Percentiles rank a stretch among this genome's conserved stretches.
Evolutionary conservation across 345 rosid genomes (phyloP).

Genomic region (Barbarea vulgaris): DNA sequence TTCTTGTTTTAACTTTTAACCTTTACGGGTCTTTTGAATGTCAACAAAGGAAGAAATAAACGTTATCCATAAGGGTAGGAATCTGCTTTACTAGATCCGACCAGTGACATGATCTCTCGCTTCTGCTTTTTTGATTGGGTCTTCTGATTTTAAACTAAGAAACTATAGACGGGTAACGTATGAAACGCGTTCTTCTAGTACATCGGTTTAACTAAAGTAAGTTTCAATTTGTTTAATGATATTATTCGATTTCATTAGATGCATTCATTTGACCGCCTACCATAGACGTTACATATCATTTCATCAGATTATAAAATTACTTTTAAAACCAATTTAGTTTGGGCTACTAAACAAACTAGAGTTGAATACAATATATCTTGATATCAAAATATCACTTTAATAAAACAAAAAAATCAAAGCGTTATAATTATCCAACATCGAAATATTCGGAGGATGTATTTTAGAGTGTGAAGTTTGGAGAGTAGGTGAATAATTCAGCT

Average conservation of each 20-base stretch:
- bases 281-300: not conserved
- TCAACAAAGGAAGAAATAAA: slow-evolving; percentile 28
- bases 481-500: slow-evolving; percentile 27
- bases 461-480: not conserved
- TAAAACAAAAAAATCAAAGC: not conserved
- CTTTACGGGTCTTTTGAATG: slow-evolving; percentile 24
- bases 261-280: slow-evolving; percentile 5
- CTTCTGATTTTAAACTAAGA: slow-evolving; percentile 3
- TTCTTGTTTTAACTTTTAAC: slow-evolving; percentile 23
- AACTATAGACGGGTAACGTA: slow-evolving; percentile 1
- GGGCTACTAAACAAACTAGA: not conserved
- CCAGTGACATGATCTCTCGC: slow-evolving; percentile 33
- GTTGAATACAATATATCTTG: not conserved
- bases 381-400: not conserved
- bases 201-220: not conserved
- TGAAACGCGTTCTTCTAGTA: not conserved
- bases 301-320: not conserved
- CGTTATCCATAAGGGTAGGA: slow-evolving; percentile 32
- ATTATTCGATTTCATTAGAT: not conserved
- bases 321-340: not conserved
- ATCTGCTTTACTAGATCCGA: slow-evolving; percentile 20
- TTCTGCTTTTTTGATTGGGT: slow-evolving; percentile 14
- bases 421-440: not conserved
- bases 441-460: not conserved
- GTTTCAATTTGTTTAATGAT: not conserved